Base-by-base conservation (phyloP, 768 basidiomycete species). In the Pleurotus salmoneostramineus region DNA sequence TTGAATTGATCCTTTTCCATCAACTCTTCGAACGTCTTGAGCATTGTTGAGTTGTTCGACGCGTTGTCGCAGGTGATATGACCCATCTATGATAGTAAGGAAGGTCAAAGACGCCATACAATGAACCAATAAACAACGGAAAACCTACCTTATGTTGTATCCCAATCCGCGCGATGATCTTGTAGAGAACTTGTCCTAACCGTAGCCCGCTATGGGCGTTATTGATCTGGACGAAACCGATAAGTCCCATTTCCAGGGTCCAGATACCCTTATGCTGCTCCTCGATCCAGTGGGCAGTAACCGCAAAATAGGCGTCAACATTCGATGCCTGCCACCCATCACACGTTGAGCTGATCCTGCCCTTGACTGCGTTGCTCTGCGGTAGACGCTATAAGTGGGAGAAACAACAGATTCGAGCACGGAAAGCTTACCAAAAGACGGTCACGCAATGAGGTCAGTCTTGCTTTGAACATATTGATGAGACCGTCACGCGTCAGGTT, bases 281-380 rank as follows among this genome's bases (percentile, higher is more conserved):
- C 33, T 75, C 71, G 44, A 75, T 71, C 74, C 76, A 78, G 51
- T 74, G 72, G 0, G 66, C 72, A 0, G 71, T 78, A 3, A 74
- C 70, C 0, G 68, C 75, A 61, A 74, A 73, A 61, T 78, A 79
- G 1, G 63, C 68, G 61, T 77, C 74, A 1, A 60, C 58, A 58
- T 73, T 76, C 6, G 36, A 50, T 2, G 76, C 76, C 49, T 74
- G 73, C 77, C 75, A 77, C 11, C 67, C 73, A 62, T 78, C 71
- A 61, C 73, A 73, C 3, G 74, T 78, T 6, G 72, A 17, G 42
- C 62, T 70, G 36, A 74, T 44, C 6, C 31, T 33, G 35, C 59
- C 55, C 35, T 42, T 56, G 46, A 60, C 59, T 6, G 54, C 40
- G 12, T 56, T 45, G 33, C 59, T 43, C 59, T 60, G 33, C 14